phyloP scores from a whole-genome alignment of 495 filamentous ascomycete species.

The Astrothelium macrocarpum region DNA sequence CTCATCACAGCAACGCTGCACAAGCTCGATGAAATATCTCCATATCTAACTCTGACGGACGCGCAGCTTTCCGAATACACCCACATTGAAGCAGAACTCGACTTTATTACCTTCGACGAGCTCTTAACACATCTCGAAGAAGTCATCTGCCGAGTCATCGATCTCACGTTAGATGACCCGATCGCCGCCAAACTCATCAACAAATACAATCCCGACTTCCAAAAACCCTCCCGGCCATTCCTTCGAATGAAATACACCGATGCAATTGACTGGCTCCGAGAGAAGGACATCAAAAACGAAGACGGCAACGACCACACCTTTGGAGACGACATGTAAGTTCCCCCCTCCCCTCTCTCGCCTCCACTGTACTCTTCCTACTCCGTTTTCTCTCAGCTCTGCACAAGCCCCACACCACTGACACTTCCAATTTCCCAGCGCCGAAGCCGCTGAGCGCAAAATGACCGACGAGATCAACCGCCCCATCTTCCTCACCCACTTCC shows the following conservation, averaged over 20 bases:
- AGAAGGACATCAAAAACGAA: conserved; percentile 85
- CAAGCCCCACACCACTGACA: no score
- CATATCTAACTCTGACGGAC: no score
- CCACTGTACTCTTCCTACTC: no score
- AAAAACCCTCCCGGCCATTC: conserved; percentile 77
- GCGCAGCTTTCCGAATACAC: conserved; percentile 95
- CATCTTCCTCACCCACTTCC: conserved; percentile 96
- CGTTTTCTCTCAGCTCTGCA: no score
- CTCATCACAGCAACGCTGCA: no score
- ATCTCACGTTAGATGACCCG: conserved; percentile 62
- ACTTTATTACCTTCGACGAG: conserved; percentile 90
- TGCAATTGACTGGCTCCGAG: conserved; percentile 85
- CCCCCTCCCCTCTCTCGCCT: no score
- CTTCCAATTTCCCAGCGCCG: no score
- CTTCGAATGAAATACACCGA: conserved; percentile 90
- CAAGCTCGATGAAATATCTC: no score
- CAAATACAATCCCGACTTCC: conserved; percentile 79
- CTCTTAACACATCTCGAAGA: conserved; percentile 85
- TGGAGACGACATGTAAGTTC: conserved; percentile 98
- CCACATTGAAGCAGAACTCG: conserved; percentile 92
- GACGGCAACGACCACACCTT: conserved; percentile 82
- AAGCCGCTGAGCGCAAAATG: conserved; percentile 95
- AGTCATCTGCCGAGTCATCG: conserved; percentile 79
- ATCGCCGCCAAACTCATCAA: conserved; percentile 58
- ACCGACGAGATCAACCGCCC: conserved; percentile 90